phyloP scores from a whole-genome alignment of 768 basidiomycete genomes.

The Tulasnella sp. region DNA sequence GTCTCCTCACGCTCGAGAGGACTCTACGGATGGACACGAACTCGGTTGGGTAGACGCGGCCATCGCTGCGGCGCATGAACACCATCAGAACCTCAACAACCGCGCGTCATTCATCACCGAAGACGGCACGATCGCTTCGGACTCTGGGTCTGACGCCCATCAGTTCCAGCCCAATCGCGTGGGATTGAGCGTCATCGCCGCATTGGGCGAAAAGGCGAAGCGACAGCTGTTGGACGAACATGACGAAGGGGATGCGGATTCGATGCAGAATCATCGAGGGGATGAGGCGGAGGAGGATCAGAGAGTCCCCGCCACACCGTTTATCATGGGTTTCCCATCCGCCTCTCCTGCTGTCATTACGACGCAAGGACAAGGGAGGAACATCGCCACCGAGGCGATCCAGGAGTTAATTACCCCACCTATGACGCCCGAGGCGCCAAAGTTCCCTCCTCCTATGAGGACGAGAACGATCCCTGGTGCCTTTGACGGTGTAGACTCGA shows the following conservation, averaged over 20 bases:
- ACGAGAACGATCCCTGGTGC: not conserved
- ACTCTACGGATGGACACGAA: not conserved
- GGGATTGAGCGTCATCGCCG: not conserved
- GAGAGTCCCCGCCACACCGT: not conserved
- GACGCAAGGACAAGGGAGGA: not conserved
- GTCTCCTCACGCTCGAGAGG: not conserved
- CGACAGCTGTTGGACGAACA: not conserved
- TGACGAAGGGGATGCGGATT: conserved; percentile 1
- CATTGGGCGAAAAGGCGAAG: not conserved
- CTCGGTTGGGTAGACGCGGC: not conserved
- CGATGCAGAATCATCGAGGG: not conserved
- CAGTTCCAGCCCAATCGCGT: not conserved
- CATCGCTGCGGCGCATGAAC: not conserved
- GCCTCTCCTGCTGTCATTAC: not conserved
- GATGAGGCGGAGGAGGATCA: not conserved
- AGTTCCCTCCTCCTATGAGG: not conserved
- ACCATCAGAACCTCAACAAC: not conserved
- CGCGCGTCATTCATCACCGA: conserved; percentile 3
- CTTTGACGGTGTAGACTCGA: not conserved
- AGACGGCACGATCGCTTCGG: conserved; percentile 5
- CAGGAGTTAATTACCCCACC: conserved; percentile 10
- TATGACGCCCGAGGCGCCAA: conserved; percentile 9
- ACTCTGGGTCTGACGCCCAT: not conserved
- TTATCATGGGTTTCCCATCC: not conserved
- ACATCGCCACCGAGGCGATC: not conserved